Evolutionary conservation across 306 rosid species (phyloP).

Genomic region (Medicago truncatula): DNA sequence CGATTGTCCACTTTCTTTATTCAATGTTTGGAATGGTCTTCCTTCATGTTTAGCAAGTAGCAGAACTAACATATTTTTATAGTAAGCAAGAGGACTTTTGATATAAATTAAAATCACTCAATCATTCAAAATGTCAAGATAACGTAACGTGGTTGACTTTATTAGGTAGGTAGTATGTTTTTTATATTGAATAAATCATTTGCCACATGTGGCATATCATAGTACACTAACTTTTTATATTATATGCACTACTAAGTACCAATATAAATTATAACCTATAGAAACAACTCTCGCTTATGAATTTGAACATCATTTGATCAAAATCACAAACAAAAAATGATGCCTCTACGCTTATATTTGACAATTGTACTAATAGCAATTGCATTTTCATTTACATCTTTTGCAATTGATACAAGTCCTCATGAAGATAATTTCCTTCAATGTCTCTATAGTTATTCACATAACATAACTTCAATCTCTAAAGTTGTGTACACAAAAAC

Average conservation of each 20-base stretch:
- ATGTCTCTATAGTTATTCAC: slow-evolving; percentile 13
- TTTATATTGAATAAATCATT: too few relatives aligned
- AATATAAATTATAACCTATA: too few relatives aligned
- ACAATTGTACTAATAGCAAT: neutral
- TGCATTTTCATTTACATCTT: slow-evolving; percentile 44
- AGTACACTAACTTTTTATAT: too few relatives aligned
- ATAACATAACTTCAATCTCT: slow-evolving; percentile 50
- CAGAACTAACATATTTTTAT: too few relatives aligned
- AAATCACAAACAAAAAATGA: slow-evolving; percentile 1
- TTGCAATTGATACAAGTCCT: slow-evolving; percentile 29
- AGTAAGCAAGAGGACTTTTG: too few relatives aligned
- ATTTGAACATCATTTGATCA: neutral
- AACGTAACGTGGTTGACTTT: neutral
- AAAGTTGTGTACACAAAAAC: slow-evolving; percentile 50
- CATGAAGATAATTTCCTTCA: slow-evolving; percentile 35
- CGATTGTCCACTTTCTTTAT: too few relatives aligned
- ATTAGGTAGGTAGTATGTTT: neutral
- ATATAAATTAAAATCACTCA: too few relatives aligned
- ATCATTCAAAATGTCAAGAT: too few relatives aligned
- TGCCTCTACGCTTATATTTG: neutral
- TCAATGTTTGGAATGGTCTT: too few relatives aligned
- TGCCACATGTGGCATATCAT: too few relatives aligned
- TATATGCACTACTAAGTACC: too few relatives aligned
- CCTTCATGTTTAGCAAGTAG: too few relatives aligned
- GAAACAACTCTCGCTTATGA: neutral